phyloP scores from a whole-genome alignment of 148 eudicot genomes.

The Polygonum maritimum region DNA sequence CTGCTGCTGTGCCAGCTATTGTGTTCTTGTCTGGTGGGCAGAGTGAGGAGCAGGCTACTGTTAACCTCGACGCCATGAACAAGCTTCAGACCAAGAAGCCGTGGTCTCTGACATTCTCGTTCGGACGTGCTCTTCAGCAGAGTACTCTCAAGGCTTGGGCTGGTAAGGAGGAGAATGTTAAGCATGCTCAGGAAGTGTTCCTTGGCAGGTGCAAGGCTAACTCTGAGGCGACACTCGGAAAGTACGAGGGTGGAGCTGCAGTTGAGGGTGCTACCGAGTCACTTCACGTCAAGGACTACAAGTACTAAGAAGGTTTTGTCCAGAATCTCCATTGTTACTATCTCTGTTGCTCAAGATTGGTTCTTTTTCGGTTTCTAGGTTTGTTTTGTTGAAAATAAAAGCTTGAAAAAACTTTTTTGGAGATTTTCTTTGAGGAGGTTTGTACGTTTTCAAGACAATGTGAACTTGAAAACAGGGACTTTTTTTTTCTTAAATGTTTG shows the following conservation, averaged over 20 bases:
- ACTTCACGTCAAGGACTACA: constrained; percentile 94
- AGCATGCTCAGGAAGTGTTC: constrained; percentile 66
- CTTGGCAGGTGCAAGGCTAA: constrained; percentile 77
- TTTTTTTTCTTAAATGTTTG: background rate
- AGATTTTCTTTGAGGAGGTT: background rate
- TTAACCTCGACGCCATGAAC: constrained; percentile 94
- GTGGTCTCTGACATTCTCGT: constrained; percentile 83
- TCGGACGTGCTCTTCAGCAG: constrained; percentile 84
- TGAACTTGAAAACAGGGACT: background rate
- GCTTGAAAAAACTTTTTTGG: background rate
- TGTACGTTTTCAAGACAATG: constrained; percentile 6
- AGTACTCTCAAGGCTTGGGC: constrained; percentile 94
- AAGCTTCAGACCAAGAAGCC: constrained; percentile 74
- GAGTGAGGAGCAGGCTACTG: constrained; percentile 91
- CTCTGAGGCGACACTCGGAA: constrained; percentile 90
- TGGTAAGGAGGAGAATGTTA: constrained; percentile 68
- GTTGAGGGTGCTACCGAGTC: constrained; percentile 80
- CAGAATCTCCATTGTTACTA: background rate
- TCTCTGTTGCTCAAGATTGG: background rate
- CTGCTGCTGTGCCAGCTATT: constrained; percentile 80
- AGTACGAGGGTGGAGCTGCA: constrained; percentile 53
- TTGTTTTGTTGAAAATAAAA: background rate
- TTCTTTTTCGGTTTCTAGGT: background rate
- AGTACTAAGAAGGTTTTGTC: constrained; percentile 35
- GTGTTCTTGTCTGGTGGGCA: constrained; percentile 96